A percentile compares a stretch with the other conserved stretches of the same genome.
These are phyloP conservation scores for Fusarium chaquense DNA, from an alignment of 2,329 filamentous ascomycete genomes.

Conservation along the genomic window DNA sequence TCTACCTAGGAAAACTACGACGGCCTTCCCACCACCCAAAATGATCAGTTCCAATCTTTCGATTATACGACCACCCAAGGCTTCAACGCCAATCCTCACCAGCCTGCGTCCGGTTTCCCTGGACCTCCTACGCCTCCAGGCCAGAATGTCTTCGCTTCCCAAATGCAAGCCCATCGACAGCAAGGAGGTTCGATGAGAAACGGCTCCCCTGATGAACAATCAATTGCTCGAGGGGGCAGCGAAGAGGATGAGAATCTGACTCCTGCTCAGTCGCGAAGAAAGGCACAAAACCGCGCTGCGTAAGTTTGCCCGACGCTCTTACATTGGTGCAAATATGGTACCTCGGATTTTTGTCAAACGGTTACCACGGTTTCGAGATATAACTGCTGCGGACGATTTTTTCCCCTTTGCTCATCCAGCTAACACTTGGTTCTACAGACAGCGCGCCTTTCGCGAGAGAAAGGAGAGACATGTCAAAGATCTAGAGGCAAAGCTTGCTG, in stretches of 20 bases:
- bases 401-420: constrained; percentile 1
- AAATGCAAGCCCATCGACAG: constrained; percentile 42
- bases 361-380: neutral
- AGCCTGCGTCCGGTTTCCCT: constrained; percentile 53
- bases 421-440: constrained; percentile 64
- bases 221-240: constrained; percentile 56
- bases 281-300: constrained; percentile 72
- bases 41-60: constrained; percentile 63
- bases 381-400: neutral
- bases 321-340: neutral
- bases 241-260: constrained; percentile 69
- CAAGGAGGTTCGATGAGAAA: constrained; percentile 43
- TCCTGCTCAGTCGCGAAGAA: constrained; percentile 68
- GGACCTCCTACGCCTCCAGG: constrained; percentile 66
- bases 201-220: constrained; percentile 51
- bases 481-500: constrained; percentile 85
- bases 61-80: constrained; percentile 52
- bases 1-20: constrained; percentile 62
- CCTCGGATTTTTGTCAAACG: neutral
- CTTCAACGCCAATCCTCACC: constrained; percentile 56
- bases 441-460: constrained; percentile 94
- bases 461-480: constrained; percentile 96
- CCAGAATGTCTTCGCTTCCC: constrained; percentile 50
- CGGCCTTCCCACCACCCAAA: constrained; percentile 55
- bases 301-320: constrained; percentile 55